A percentile compares a stretch with the other conserved stretches of the same genome.
phyloP scores from a whole-genome alignment of 2,329 filamentous ascomycete genomes.

The Aureobasidium sp. region DNA sequence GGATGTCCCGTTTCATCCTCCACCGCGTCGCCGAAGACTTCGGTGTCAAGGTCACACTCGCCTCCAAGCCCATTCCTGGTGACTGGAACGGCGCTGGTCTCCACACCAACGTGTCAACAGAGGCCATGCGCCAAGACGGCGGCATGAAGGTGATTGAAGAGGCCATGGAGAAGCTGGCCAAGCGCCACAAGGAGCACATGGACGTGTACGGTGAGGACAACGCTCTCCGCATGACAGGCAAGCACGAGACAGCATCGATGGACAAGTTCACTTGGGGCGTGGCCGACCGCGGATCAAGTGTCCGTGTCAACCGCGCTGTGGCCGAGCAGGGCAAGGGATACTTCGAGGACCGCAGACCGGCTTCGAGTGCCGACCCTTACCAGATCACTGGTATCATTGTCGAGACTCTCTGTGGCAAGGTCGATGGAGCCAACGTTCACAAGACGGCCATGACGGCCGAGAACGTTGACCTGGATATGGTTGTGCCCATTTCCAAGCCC shows the following conservation, averaged over 20 bases:
- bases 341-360: conserved; percentile 65
- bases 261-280: conserved; percentile 92
- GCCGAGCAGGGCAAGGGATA: conserved; percentile 89
- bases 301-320: conserved; percentile 81
- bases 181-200: conserved; percentile 55
- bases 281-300: conserved; percentile 89
- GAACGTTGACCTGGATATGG: conserved; percentile 30
- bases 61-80: conserved; percentile 91
- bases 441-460: conserved; percentile 33
- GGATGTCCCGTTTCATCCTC: conserved; percentile 84
- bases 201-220: conserved; percentile 95
- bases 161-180: conserved; percentile 54
- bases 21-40: conserved; percentile 93
- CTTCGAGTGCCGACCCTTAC: conserved; percentile 83
- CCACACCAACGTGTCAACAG: conserved; percentile 88
- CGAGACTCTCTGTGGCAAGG: conserved; percentile 55
- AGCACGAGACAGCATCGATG: conserved; percentile 89
- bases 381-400: conserved; percentile 76
- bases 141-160: conserved; percentile 91
- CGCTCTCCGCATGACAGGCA: conserved; percentile 84
- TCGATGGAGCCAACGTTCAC: conserved; percentile 42
- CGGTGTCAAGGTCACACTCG: conserved; percentile 88
- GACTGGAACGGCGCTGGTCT: conserved; percentile 97
- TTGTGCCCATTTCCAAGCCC: conserved; percentile 27
- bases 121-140: conserved; percentile 80